Base-by-base conservation (phyloP, 257 asterid genomes). In the Capsicum baccatum region DNA sequence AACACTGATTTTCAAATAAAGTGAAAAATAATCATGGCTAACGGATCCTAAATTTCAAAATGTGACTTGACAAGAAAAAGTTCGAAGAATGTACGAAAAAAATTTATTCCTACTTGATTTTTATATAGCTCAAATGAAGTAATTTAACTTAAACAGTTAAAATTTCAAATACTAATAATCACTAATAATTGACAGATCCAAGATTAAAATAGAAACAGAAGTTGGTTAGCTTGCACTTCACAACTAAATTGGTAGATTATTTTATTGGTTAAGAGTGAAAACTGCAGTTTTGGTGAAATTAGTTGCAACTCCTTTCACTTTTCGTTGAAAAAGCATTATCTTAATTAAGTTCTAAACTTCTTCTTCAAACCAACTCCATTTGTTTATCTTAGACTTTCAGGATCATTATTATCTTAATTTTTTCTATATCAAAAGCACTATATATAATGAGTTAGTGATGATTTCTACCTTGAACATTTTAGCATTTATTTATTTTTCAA, bases 291-390 rank as follows among this genome's bases (percentile, higher is more conserved):
- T 80, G 91, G 89, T 90, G 84, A 81, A 88, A 89, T 87, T 91
- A 81, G 92, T 90, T 89, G 80, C 91, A 91, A 89, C 94, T 85
- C 86, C 89, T 87, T 71, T 81, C n/a, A 80, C 15, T 76, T 66
- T 58, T 83, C 35, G 73, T 88, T 81, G 55, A 59, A 79, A 82
- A 17, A 19, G 17, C 62, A 44, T 84, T 67, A 57, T 52, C 70
- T 86, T 79, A 84, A 83, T 86, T 79, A 84, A 83, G n/a, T 66
- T 33, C 3, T 66, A 66, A 2, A 33, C 88, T 83, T 89, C 74
- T 50, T 39, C 81, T 48, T 81, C 87, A 87, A 85, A 88, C 86
- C 88, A 79, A 84, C 88, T 80, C 66, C 67, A 76, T 67, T 66
- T 13, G 68, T 76, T 68, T 8, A 3, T 21, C 37, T 13, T 81